Evolutionary conservation across 371 early-diverging fungal species (phyloP), one percentile per base, ranked within the genome.

Genomic region (Modicella reniformis): DNA sequence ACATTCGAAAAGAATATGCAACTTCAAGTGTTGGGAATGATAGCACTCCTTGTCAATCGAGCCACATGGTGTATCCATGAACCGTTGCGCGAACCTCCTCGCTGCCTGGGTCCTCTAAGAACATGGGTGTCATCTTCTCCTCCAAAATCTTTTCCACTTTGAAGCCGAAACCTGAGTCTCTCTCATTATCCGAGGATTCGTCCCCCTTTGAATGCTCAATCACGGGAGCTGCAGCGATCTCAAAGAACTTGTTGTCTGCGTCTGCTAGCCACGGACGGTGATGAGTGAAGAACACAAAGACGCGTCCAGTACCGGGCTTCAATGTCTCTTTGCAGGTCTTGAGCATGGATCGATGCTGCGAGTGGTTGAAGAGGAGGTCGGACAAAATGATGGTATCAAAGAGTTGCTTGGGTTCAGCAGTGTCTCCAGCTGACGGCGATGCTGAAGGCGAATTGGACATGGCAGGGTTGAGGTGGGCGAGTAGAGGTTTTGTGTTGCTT

Each of bases 321-420:
- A 93, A 67, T 15, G 90, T 80, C 63, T 87, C 84, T 33, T 84
- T 80, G 52, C 92, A 90, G 0, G 93, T 91, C 41, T 82, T 83
- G 41, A 94, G 83, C 83, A 94, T 82, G 7, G 89, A 83, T 50
- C 84, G 82, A 56, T 94, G 94, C 59, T 94, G 89, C 19, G 92
- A 91, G 71, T 95, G 96, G 70, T 96, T 96, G 82, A 96, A 96
- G 9, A 97, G 89, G 15, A 97, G 85, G 73, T 97, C 97, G 49
- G 93, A 93, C 49, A 97, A 70, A 29, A 96, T 89, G 56, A 97
- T 87, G 17, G 94, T 87, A 75, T 97, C 96, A 67, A 84, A 96
- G 52, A 70, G 51, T 23, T 74, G 33, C 56, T 53, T 72, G 32
- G 59, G 54, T n/a, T 49, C 47, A 29, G 52, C 25, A 47, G 41